These are phyloP conservation scores for Wallacemonas collosoma DNA, from an alignment of 208 protist species.

Conservation along the genomic window DNA sequence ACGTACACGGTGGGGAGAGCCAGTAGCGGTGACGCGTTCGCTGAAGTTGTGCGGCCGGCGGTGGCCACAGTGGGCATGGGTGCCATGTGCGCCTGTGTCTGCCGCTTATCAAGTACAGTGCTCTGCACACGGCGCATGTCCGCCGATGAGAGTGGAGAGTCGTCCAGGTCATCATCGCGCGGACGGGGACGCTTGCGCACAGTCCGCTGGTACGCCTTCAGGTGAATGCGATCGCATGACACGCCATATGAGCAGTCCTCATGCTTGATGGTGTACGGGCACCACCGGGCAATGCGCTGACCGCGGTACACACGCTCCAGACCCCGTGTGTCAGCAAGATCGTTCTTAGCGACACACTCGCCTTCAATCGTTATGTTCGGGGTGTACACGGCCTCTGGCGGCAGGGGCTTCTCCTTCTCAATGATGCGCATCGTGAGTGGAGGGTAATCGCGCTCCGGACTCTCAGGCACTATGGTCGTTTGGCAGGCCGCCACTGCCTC, in stretches of 20 bases:
- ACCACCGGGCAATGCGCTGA: slow-evolving; percentile 67
- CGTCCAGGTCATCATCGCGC: slow-evolving; percentile 29
- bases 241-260: slow-evolving; percentile 81
- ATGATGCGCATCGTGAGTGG: slow-evolving; percentile 78
- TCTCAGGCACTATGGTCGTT: slow-evolving; percentile 50
- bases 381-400: slow-evolving; percentile 77
- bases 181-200: slow-evolving; percentile 66
- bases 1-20: slow-evolving; percentile 36
- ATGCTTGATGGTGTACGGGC: slow-evolving; percentile 50
- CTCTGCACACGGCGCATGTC: slow-evolving; percentile 34
- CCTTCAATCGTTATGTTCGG: slow-evolving; percentile 71
- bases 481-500: slow-evolving; percentile 86
- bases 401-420: slow-evolving; percentile 63
- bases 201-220: slow-evolving; percentile 56
- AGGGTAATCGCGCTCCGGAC: slow-evolving; percentile 28
- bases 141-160: slow-evolving; percentile 31
- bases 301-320: slow-evolving; percentile 82
- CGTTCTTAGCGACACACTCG: slow-evolving; percentile 60
- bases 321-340: slow-evolving; percentile 66
- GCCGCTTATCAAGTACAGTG: slow-evolving; percentile 28
- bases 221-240: slow-evolving; percentile 70
- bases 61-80: slow-evolving; percentile 19
- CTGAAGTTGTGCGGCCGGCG: neutral
- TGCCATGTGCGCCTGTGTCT: slow-evolving; percentile 21
- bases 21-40: slow-evolving; percentile 1